Base-by-base conservation (phyloP, 1,284 basidiomycete species). In the Rhodotorula sp. region DNA sequence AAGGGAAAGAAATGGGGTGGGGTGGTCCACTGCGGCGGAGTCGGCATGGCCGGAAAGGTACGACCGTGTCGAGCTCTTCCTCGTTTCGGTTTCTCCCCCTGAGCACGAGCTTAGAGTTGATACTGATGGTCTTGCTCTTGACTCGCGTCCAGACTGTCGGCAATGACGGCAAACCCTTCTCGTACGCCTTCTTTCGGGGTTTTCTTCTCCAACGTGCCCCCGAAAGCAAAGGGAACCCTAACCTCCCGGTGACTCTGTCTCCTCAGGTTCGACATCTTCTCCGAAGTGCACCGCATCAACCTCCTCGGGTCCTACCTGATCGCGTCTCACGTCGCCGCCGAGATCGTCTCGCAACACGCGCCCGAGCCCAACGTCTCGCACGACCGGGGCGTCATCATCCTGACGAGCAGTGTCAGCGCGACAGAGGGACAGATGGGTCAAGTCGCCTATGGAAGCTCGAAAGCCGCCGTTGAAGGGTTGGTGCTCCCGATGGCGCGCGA, bases 401-500 rank as follows among this genome's bases (percentile, higher is more conserved):
- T 80, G 58, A 80, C 79, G 15, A 77, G 78, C 39, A 78, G 77
- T 2, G 80, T 80, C 4, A 79, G 79, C 39, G 80, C 78, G 0
- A 75, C 80, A 26, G 82, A 83, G 46, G 82, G 82, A 10, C 82
- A 76, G 66, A 69, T 67, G 61, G 73, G 72, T 4, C 72, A 76
- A 52, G 51, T 67, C 18, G 74, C 79, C 29, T 82, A 81, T 64
- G 79, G 78, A 0, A 77, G 78, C 3, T 73, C 70, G 59, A 82
- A 82, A 64, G 81, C 79, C 0, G 82, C 79, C 1, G 80, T 83
- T 0, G 74, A 79, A 21, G 75, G 75, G 3, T 58, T 83, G 59
- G 78, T 74, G 0, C 67, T 83, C 6, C 82, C 82, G 12, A 81
- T 83, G 79, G 80, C 82, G 12, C 67, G 80, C 26, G 82, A 83